phyloP scores from a whole-genome alignment of 139 green algal genomes.

The Coelastrella sp. region DNA sequence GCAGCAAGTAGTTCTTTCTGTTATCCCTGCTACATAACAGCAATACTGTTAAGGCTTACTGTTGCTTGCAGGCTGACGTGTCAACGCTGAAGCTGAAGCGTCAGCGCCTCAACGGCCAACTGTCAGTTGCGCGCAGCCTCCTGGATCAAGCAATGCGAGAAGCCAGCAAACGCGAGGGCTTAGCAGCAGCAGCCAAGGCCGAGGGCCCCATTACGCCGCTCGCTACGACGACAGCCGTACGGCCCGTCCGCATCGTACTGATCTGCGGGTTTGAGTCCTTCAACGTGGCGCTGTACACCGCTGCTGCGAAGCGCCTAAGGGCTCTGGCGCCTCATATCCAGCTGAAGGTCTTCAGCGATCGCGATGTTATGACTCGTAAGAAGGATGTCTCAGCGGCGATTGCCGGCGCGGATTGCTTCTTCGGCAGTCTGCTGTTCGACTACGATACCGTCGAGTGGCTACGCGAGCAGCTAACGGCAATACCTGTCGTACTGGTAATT shows the following conservation, averaged over 20 bases:
- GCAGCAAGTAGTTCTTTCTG: too few relatives aligned
- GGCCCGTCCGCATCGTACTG: slow-evolving; percentile 87
- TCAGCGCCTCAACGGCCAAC: slow-evolving; percentile 63
- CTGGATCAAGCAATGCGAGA: slow-evolving; percentile 52
- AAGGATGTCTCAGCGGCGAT: slow-evolving; percentile 85
- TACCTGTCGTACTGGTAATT: slow-evolving; percentile 95
- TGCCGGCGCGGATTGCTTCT: slow-evolving; percentile 91
- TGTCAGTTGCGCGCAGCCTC: slow-evolving; percentile 56
- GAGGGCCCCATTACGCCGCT: not conserved
- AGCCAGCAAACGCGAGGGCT: slow-evolving; percentile 27
- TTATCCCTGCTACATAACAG: too few relatives aligned
- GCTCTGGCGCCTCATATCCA: slow-evolving; percentile 17
- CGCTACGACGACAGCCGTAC: not conserved
- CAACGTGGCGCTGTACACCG: slow-evolving; percentile 77
- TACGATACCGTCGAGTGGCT: slow-evolving; percentile 99
- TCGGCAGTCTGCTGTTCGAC: slow-evolving; percentile 96
- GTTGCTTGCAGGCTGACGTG: slow-evolving; percentile 44
- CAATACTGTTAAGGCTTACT: not conserved
- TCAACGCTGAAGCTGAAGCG: slow-evolving; percentile 75
- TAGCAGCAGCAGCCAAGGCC: not conserved
- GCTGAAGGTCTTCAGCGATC: slow-evolving; percentile 91
- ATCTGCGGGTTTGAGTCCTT: slow-evolving; percentile 98
- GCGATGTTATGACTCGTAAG: slow-evolving; percentile 78
- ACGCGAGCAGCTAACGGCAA: slow-evolving; percentile 56
- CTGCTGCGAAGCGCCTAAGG: not conserved